phyloP scores from a whole-genome alignment of 768 basidiomycete genomes.

The Fistulinella prunicolor region DNA sequence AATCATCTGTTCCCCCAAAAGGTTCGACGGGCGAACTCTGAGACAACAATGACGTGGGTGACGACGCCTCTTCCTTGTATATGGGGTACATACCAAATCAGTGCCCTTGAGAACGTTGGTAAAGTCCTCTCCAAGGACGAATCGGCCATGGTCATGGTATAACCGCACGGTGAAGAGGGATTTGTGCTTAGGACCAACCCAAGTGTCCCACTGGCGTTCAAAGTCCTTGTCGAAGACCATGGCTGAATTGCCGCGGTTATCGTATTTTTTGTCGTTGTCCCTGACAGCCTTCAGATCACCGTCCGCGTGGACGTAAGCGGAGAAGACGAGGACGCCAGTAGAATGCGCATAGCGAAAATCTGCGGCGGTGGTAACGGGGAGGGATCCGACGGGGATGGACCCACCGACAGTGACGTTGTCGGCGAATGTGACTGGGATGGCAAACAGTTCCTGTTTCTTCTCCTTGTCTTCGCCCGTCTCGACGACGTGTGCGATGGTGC shows the following conservation, averaged over 20 bases:
- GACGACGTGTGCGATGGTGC: constrained; percentile 69
- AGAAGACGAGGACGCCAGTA: constrained; percentile 75
- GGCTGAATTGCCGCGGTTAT: constrained; percentile 69
- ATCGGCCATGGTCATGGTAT: constrained; percentile 43
- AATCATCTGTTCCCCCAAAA: constrained; percentile 82
- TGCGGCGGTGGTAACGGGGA: constrained; percentile 63
- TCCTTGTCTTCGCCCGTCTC: constrained; percentile 45
- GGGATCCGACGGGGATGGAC: constrained; percentile 50
- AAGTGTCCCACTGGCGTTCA: constrained; percentile 78
- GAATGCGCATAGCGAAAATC: constrained; percentile 66
- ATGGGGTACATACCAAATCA: constrained; percentile 51
- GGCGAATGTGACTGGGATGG: constrained; percentile 51
- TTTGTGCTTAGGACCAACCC: constrained; percentile 67
- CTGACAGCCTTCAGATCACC: constrained; percentile 66
- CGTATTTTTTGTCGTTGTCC: constrained; percentile 68
- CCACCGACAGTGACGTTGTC: constrained; percentile 36
- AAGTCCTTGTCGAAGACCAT: constrained; percentile 66
- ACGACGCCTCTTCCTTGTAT: not conserved
- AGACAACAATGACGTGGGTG: not conserved
- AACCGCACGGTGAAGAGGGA: constrained; percentile 73
- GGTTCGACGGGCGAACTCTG: constrained; percentile 79
- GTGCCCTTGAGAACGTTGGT: constrained; percentile 64
- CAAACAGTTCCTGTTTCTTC: constrained; percentile 55
- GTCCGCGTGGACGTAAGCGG: constrained; percentile 77
- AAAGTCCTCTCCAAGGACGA: constrained; percentile 52